phyloP scores from a whole-genome alignment of 805 yeast species.

The Candida manassasensis region DNA sequence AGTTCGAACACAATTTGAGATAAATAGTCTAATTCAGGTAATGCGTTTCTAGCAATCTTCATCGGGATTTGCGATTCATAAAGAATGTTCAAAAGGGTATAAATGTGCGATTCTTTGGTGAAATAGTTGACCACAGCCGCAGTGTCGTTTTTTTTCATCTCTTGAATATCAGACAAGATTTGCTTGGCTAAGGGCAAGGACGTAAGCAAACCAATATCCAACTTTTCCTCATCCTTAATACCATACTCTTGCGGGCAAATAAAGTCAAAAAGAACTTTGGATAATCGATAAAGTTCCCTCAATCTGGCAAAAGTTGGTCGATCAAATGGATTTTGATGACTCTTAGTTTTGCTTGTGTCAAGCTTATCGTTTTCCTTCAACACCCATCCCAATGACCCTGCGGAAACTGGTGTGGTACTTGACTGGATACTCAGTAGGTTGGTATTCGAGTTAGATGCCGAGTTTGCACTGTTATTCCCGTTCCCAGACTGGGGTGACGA shows the following conservation, averaged over 20 bases:
- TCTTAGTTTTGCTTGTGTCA: conserved; percentile 13
- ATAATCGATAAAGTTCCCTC: conserved; percentile 82
- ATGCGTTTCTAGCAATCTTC: conserved; percentile 88
- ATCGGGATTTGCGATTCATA: conserved; percentile 94
- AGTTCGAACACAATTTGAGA: conserved; percentile 93
- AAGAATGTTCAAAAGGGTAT: conserved; percentile 83
- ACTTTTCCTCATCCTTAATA: conserved; percentile 87
- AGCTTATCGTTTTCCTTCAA: conserved; percentile 38
- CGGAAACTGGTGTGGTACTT: conserved; percentile 31
- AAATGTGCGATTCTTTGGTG: conserved; percentile 96
- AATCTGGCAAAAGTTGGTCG: conserved; percentile 73
- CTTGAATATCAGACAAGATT: conserved; percentile 72
- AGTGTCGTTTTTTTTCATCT: conserved; percentile 69
- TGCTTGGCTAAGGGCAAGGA: conserved; percentile 91
- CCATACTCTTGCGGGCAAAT: conserved; percentile 99
- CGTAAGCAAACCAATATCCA: conserved; percentile 92
- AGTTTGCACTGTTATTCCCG: conserved; percentile 4
- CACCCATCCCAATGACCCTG: conserved; percentile 75
- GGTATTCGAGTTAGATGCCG: conserved; percentile 11
- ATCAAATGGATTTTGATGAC: conserved; percentile 53
- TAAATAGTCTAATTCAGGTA: conserved; percentile 92
- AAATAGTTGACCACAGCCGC: conserved; percentile 88
- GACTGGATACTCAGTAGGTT: conserved; percentile 17
- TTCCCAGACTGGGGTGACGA: conserved; percentile 3
- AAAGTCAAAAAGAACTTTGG: conserved; percentile 92